Evolutionary conservation across 495 filamentous ascomycete species (phyloP).

Genomic region (Penicillium coprophilum): DNA sequence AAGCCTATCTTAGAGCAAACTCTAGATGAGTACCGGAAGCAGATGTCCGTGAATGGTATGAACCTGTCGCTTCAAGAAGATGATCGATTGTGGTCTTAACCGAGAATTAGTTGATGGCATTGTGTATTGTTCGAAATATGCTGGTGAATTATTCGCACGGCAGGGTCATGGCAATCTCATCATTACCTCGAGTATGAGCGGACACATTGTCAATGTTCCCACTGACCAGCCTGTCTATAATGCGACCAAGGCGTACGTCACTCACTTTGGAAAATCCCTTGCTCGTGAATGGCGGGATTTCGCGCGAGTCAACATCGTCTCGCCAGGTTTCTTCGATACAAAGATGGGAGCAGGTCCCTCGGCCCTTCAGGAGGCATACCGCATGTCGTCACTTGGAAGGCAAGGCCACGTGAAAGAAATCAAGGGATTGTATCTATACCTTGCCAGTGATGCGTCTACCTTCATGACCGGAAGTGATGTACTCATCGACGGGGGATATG

Average conservation of each 20-base stretch:
- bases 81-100: background rate
- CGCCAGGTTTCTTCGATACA: conserved; percentile 67
- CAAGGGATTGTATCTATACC: conserved; percentile 59
- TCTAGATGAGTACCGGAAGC: conserved; percentile 47
- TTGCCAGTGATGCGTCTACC: conserved; percentile 62
- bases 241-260: conserved; percentile 64
- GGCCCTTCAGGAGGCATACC: conserved; percentile 58
- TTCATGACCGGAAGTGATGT: conserved; percentile 69
- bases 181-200: conserved; percentile 78
- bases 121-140: conserved; percentile 36
- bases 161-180: conserved; percentile 62
- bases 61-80: background rate
- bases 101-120: conserved; percentile 33
- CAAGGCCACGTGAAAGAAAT: conserved; percentile 64
- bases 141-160: conserved; percentile 58
- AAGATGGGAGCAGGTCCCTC: conserved; percentile 56
- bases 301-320: conserved; percentile 64
- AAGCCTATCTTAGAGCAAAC: conserved; percentile 49
- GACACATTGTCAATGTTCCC: conserved; percentile 71
- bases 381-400: conserved; percentile 58
- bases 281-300: conserved; percentile 69
- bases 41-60: conserved; percentile 44
- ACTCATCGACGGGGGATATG: conserved; percentile 61
- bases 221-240: conserved; percentile 67
- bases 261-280: conserved; percentile 63